Conservation (phyloP, 2,329 filamentous ascomycete genomes). For the Colletotrichum sojae region DNA sequence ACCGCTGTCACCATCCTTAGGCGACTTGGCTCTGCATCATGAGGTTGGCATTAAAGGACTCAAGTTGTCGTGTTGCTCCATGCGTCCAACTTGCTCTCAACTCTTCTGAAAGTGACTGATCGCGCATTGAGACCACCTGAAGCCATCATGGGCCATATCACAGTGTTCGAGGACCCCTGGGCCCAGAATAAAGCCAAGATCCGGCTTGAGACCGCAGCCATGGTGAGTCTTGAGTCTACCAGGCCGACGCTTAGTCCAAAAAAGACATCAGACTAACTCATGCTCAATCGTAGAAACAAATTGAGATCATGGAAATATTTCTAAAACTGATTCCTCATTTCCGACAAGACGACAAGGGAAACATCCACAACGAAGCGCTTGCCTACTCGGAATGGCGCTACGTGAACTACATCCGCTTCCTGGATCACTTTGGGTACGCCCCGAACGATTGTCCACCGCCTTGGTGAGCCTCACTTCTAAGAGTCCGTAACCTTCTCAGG, state of each 20-base stretch:
- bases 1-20: conserved; percentile 5
- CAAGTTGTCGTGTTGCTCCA: no score
- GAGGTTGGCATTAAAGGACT: background rate
- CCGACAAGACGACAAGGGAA: conserved; percentile 17
- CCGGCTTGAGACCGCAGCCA: conserved; percentile 12
- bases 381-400: conserved; percentile 43
- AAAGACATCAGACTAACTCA: background rate
- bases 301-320: conserved; percentile 38
- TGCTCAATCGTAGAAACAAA: conserved; percentile 27
- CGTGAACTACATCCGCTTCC: conserved; percentile 40
- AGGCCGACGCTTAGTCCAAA: no score
- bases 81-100: no score
- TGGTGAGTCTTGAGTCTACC: background rate
- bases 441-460: conserved; percentile 41
- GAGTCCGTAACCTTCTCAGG: fast-evolving
- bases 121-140: background rate
- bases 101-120: background rate
- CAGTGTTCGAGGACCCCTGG: conserved; percentile 12
- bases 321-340: conserved; percentile 39
- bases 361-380: conserved; percentile 35
- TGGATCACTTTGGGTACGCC: conserved; percentile 28
- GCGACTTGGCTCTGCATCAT: conserved; percentile 15
- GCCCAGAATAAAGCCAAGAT: conserved; percentile 3
- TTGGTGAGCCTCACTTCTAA: conserved; percentile 14
- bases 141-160: background rate